Evolutionary conservation across 768 basidiomycete species (phyloP), one percentile per base, ranked within the genome.

Genomic region (Termitomyces sp.): DNA sequence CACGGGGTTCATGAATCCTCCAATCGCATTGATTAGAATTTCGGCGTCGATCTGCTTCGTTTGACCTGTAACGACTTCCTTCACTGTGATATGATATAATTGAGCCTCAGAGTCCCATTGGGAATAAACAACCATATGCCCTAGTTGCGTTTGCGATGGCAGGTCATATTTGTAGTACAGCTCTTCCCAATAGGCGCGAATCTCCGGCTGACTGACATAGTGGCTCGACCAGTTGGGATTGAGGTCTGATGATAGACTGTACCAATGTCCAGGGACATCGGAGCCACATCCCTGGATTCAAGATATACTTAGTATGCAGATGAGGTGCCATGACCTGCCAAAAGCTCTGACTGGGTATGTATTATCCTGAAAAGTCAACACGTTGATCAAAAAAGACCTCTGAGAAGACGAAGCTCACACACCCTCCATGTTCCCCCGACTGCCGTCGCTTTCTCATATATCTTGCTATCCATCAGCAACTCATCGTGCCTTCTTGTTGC

Each of bases 371-470:
- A 49, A 26, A 23, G 31, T 53, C 11, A 38, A 26, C 15, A 45
- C 40, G 12, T 44, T n/a, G 45, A 33, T 31, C 5, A 35, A 35
- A 9, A 17, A n/a, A 10, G 35, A 3, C 21, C 28, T 50, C 14
- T 11, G 31, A 30, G 38, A 40, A 37, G 26, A 42, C 30, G 26
- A 54, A n/a, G 45, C 38, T 26, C 15, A 71, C 77, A 50, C 58
- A 83, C 82, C 67, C 79, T 75, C 81, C 81, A 82, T 46, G 81
- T 83, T 52, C 81, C 82, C 47, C 80, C 81, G 45, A 82, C 70
- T 37, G 73, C 66, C 23, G 66, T 62, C 30, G 73, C 79, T 54
- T 72, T 75, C 61, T 83, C 81, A 56, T 76, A 81, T 21, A 83
- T 80, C 81, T 83, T 60, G n/a, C 23, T 26, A 12, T 23, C 1